Base-by-base conservation (phyloP, 108 stramenopile species). In the Epithemia pelagica region DNA sequence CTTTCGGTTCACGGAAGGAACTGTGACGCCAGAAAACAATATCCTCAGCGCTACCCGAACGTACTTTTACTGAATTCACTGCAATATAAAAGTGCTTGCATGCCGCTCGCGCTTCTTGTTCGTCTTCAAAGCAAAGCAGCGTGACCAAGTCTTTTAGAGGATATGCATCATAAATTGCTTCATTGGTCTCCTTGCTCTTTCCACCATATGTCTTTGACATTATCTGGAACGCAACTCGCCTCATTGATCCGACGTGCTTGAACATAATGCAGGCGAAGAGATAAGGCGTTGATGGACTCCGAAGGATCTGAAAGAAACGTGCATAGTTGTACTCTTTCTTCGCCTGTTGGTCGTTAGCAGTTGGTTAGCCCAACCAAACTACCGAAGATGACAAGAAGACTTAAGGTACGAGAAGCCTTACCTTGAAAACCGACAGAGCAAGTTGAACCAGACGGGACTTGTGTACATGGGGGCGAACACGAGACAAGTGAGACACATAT, bases 181-280 rank as follows among this genome's bases (percentile, higher is more conserved):
- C 82, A 1, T 86, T 84, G 21, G 81, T 85, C 19, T 83, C 78
- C 62, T 85, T 85, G 54, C 72, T 74, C n/a, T 73, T 76, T 18
- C 73, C 80, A 8, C 94, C 94, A 75, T 86, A 92, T 0, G 91
- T 72, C 64, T 59, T 86, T 3, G 71, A 77, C 90, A 92, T 91
- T 57, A 89, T 87, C 26, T 72, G 70, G 46, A 95, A 70, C 0
- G 91, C 91, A 46, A 74, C 62, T 33, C 86, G 88, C 27, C 95
- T 61, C 90, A 91, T 95, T n/a, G 68, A 28, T 58, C 91, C 88
- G 2, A 93, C 91, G 66, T 91, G 85, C 65, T 91, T 92, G 82
- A 91, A 91, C 91, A 93, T 93, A 63, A 95, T 76, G 62, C 89
- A 95, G 7, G 85, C 71, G 66, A 82, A 83, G 52, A 81, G 69